Conservation (phyloP, 2,329 filamentous ascomycete genomes). For the Zasmidium cellare region DNA sequence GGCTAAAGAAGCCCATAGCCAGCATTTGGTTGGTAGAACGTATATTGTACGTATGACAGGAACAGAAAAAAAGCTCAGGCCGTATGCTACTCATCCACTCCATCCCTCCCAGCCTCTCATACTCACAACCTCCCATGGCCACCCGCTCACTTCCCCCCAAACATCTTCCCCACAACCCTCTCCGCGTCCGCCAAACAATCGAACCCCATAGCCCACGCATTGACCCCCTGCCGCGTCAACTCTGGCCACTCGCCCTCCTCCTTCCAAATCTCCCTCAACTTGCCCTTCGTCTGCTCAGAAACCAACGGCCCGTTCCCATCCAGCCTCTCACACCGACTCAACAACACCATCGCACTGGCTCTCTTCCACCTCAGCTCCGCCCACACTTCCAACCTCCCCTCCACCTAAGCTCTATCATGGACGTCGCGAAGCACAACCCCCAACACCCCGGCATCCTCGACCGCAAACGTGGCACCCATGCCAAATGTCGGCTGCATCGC, state of each 20-base stretch:
- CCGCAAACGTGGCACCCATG: neutral
- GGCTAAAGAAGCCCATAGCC: neutral
- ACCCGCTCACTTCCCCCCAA: neutral
- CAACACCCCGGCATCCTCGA: constrained; percentile 8
- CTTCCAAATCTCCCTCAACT: neutral
- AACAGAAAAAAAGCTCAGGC: neutral
- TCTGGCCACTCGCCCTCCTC: neutral
- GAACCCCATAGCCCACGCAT: neutral
- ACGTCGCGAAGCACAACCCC: neutral
- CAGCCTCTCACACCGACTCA: neutral
- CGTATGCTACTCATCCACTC: neutral
- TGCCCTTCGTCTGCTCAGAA: constrained; percentile 1
- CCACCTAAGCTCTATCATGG: neutral
- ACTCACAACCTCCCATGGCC: neutral
- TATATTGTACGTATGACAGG: neutral
- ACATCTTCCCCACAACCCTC: neutral
- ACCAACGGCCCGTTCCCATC: neutral
- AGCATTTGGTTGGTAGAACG: neutral
- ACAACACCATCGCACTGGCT: constrained; percentile 1
- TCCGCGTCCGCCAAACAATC: constrained; percentile 2
- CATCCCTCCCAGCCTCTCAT: neutral
- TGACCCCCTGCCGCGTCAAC: neutral
- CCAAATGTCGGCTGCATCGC: constrained; percentile 6
- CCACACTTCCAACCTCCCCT: neutral
- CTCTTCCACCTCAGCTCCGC: constrained; percentile 1